A percentile compares a stretch with the other conserved stretches of the same genome.
Evolutionary conservation across 2,329 filamentous ascomycete genomes (phyloP).

Genomic region (Colletotrichum cuscutae): DNA sequence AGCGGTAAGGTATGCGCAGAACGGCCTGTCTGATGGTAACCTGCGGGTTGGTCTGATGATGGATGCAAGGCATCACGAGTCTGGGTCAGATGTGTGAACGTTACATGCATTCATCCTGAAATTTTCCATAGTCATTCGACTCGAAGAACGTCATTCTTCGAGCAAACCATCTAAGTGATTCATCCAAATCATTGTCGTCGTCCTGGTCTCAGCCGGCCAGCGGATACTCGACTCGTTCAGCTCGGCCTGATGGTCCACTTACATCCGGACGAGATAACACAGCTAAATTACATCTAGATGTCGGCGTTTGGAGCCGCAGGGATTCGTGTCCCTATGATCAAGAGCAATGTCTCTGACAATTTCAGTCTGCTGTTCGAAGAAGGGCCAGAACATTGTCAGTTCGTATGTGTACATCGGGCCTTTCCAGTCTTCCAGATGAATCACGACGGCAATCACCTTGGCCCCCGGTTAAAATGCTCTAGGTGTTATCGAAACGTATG

Average conservation of each 20-base stretch:
- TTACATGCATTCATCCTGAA: neutral
- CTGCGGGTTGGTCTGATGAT: conserved; percentile 5
- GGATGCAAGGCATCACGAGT: neutral
- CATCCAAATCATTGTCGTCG: neutral
- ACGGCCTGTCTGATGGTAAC: neutral
- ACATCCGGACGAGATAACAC: neutral
- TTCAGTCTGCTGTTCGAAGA: no score
- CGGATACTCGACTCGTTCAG: neutral
- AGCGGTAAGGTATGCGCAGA: neutral
- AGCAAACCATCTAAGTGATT: neutral
- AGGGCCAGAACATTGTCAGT: no score
- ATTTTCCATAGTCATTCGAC: neutral
- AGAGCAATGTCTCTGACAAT: no score
- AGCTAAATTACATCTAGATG: neutral
- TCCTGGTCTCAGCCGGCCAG: neutral
- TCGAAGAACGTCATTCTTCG: neutral
- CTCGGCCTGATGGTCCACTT: neutral
- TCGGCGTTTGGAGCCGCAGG: neutral
- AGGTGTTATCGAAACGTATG: no score
- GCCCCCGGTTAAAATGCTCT: no score
- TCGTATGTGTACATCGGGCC: no score
- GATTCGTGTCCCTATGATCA: neutral
- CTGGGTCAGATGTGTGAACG: neutral
- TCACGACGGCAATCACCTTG: no score
- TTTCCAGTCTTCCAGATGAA: no score